Evolutionary conservation across 2,329 filamentous ascomycete genomes (phyloP).

Genomic region (Calonectria naviculata): DNA sequence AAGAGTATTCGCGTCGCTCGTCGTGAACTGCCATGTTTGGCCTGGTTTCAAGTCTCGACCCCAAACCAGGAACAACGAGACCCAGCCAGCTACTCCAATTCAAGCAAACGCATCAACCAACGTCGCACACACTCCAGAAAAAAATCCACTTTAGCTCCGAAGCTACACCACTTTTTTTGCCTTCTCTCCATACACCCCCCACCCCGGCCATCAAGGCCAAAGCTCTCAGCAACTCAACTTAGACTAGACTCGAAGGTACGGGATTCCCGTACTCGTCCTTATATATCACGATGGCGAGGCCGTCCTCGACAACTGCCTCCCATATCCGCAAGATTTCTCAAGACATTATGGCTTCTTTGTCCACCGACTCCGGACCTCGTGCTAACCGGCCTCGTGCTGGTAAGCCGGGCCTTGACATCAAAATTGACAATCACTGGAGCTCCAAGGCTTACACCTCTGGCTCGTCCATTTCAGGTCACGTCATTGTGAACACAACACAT

Average conservation of each 20-base stretch:
- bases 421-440: conserved; percentile 63
- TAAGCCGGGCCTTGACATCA: conserved; percentile 56
- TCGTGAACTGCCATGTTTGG: conserved; percentile 13
- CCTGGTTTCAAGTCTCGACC: conserved; percentile 8
- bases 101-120: conserved; percentile 13
- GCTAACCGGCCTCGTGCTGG: conserved; percentile 27
- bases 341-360: conserved; percentile 38
- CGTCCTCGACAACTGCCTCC: conserved; percentile 26
- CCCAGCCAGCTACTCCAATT: conserved; percentile 17
- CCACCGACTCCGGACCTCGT: conserved; percentile 37
- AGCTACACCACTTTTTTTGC: conserved; percentile 23
- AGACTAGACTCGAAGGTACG: conserved; percentile 30
- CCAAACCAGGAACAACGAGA: conserved; percentile 15
- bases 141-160: conserved; percentile 20
- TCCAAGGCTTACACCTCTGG: conserved; percentile 67
- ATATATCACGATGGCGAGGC: conserved; percentile 36
- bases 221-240: conserved; percentile 21
- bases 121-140: conserved; percentile 13
- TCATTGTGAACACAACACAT: conserved; percentile 55
- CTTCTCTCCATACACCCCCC: conserved; percentile 13
- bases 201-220: conserved; percentile 6
- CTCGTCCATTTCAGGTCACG: conserved; percentile 62
- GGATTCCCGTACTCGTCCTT: conserved; percentile 26
- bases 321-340: conserved; percentile 28
- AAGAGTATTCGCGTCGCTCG: conserved; percentile 5